These are phyloP conservation scores for Cinnamomum micranthum DNA, from an alignment of 164 flowering plant genomes.

Conservation along the genomic window DNA sequence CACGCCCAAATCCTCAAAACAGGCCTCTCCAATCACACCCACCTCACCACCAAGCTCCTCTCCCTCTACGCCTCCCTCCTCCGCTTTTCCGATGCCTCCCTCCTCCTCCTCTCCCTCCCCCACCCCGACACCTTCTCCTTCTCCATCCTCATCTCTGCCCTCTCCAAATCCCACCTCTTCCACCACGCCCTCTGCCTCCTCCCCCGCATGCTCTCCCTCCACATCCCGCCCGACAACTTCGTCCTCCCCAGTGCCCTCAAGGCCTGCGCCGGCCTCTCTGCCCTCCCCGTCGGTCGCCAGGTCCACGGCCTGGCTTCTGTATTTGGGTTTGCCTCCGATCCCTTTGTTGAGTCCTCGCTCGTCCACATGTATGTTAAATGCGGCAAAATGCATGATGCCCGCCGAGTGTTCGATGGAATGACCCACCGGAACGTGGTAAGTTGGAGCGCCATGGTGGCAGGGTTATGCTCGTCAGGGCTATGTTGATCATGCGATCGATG, in stretches of 20 bases:
- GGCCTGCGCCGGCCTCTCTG: conserved; percentile 47
- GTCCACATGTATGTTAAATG: conserved; percentile 57
- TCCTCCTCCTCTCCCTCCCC: conserved; percentile 25
- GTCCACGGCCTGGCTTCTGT: conserved; percentile 39
- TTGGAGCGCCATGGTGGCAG: conserved; percentile 61
- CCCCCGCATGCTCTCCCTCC: conserved; percentile 31
- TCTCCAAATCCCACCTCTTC: conserved; percentile 28
- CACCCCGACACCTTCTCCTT: conserved; percentile 31
- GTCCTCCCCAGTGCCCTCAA: conserved; percentile 50
- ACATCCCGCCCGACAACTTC: conserved; percentile 35
- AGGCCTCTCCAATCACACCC: conserved; percentile 27
- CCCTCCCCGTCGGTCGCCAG: conserved; percentile 32
- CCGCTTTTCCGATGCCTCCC: conserved; percentile 30
- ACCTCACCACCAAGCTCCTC: conserved; percentile 40
- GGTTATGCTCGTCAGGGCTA: conserved; percentile 58
- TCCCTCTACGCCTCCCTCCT: conserved; percentile 40
- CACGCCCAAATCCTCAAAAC: conserved; percentile 52
- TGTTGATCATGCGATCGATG: conserved; percentile 32
- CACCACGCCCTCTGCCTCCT: conserved; percentile 25
- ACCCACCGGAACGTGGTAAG: conserved; percentile 44
- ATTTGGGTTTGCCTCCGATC: conserved; percentile 45
- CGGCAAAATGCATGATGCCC: conserved; percentile 37
- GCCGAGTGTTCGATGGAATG: conserved; percentile 49
- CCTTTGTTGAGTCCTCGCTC: conserved; percentile 53
- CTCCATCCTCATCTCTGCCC: conserved; percentile 48